Evolutionary conservation across 2,329 filamentous ascomycete genomes (phyloP).

Genomic region (Botrytis paeoniae): DNA sequence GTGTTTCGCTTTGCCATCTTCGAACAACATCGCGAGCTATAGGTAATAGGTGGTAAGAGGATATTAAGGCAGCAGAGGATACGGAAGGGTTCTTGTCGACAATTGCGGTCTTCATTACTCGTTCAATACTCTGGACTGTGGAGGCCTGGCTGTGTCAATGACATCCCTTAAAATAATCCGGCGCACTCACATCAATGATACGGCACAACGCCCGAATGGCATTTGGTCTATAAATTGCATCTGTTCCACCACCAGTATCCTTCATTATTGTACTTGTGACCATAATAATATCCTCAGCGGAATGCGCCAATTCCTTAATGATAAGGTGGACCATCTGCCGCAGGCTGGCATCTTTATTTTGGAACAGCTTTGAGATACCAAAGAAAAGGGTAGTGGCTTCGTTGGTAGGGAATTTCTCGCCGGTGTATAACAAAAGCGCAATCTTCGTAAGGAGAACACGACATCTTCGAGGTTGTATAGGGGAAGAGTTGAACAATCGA

Average conservation of each 20-base stretch:
- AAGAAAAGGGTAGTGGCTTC: constrained; percentile 99
- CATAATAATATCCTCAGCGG: constrained; percentile 99
- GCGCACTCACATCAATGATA: constrained; percentile 79
- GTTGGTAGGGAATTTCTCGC: constrained; percentile 93
- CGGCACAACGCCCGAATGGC: constrained; percentile 93
- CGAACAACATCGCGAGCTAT: constrained; percentile 93
- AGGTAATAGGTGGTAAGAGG: constrained; percentile 94
- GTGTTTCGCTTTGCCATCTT: constrained; percentile 97
- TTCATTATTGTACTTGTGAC: constrained; percentile 99
- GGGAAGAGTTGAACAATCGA: constrained; percentile 95
- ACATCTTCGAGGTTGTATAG: constrained; percentile 95
- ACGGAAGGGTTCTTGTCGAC: constrained; percentile 99
- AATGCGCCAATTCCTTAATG: constrained; percentile 94
- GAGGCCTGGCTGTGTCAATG: constrained; percentile 60
- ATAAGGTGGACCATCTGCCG: constrained; percentile 98
- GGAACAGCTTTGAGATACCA: constrained; percentile 97
- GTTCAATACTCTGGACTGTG: constrained; percentile 95
- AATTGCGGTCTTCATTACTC: constrained; percentile 98
- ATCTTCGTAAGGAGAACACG: constrained; percentile 97
- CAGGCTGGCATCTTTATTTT: constrained; percentile 97
- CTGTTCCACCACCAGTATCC: constrained; percentile 92
- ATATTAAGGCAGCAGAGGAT: constrained; percentile 91
- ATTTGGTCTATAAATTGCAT: constrained; percentile 91
- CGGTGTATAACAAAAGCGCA: constrained; percentile 90
- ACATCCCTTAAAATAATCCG: constrained; percentile 23